Conservation (phyloP, 176 grass and related monocot species). For the Carex scoparia region DNA sequence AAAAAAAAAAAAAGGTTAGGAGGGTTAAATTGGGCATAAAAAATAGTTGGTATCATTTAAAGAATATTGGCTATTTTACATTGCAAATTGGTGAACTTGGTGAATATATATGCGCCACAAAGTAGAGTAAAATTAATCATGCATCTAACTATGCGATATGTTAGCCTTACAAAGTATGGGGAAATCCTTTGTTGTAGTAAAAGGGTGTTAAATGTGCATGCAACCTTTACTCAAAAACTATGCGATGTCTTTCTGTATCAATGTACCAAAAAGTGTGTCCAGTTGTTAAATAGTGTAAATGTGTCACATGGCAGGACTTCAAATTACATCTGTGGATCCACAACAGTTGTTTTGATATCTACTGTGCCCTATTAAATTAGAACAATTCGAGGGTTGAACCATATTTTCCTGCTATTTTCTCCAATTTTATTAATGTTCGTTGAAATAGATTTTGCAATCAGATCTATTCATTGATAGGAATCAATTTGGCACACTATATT, state of each 20-base stretch:
- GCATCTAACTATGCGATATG: neutral
- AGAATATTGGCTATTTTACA: neutral
- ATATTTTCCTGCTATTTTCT: neutral
- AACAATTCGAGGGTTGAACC: neutral
- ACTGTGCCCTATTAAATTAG: slow-evolving; percentile 6
- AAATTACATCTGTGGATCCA: neutral
- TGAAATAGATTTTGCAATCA: neutral
- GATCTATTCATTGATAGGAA: neutral
- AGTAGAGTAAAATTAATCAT: neutral
- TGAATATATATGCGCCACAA: neutral
- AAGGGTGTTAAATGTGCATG: no score
- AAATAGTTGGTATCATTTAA: slow-evolving; percentile 5
- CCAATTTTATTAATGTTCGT: neutral
- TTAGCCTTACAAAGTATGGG: no score
- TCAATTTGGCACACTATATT: neutral
- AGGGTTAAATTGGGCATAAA: neutral
- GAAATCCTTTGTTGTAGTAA: no score
- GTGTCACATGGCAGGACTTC: neutral
- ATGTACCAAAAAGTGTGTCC: slow-evolving; percentile 3
- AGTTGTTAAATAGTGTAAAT: neutral
- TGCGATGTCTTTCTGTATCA: neutral
- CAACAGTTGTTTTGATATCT: neutral
- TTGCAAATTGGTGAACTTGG: neutral
- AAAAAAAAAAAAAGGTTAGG: no score
- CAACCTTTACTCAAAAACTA: no score